Evolutionary conservation across 306 rosid species (phyloP), one percentile per base, ranked within the genome.

Genomic region (Luffa aegyptiaca): DNA sequence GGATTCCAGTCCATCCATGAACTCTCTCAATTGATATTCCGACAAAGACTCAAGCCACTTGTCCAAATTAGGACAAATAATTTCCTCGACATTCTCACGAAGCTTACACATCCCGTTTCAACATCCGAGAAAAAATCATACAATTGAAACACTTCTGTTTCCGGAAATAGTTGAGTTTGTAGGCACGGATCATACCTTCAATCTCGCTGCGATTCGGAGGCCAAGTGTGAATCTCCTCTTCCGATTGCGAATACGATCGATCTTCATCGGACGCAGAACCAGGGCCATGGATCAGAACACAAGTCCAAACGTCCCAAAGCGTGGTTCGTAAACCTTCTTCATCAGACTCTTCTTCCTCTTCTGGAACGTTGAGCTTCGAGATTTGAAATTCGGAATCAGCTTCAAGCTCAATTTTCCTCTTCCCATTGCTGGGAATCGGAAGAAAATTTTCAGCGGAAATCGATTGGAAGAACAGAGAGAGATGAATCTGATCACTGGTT

Each of bases 341-440:
- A 62, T 26, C 45, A 62, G 5, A 12, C 75, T 69, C 11, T 45
- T 78, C 17, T 48, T 78, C 48, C 81, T 78, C 58, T 78, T 63
- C 5, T 62, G 20, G 45, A 61, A 78, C 1, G 81, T 42, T 6
- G 59, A 44, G 14, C 7, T 62, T 8, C 81, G 81, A 46, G 81
- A 55, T 55, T n/a, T 55, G 4, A 10, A 3, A 18, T 55, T 55
- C 3, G 4, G 3, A 18, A 55, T 55, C 3, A 55, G 11, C 7
- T 55, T 55, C 9, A 53, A 0, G 9, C 21, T 53, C 58, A 16
- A 6, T 17, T 53, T 53, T 53, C 58, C 21, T 17, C 55, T 12
- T 49, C 55, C 55, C 17, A 39, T 39, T 6, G 42, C 42, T 39
- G 42, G 31, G 31, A 26, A 26, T 26, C 42, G 3, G 5, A 3